Percentiles rank a stretch among this genome's conserved stretches.
Conservation (phyloP, 306 rosid genomes). For the Alnus glutinosa region DNA sequence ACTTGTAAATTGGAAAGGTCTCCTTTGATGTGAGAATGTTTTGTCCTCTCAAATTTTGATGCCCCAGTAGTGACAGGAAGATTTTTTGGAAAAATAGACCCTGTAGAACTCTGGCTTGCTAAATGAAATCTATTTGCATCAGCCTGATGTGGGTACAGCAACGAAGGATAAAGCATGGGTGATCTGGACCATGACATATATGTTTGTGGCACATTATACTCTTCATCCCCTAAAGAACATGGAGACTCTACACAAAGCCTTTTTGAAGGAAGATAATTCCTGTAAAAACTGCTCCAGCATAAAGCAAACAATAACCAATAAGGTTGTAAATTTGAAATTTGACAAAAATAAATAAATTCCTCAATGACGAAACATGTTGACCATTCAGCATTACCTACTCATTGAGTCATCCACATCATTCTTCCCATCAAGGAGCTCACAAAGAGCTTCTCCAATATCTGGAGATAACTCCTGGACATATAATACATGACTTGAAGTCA, state of each 20-base stretch:
- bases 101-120: constrained; percentile 46
- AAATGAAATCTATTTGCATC: constrained; percentile 45
- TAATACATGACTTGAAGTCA: constrained; percentile 27
- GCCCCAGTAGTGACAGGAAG: constrained; percentile 29
- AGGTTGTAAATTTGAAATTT: constrained; percentile 18
- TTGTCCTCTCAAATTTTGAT: constrained; percentile 42
- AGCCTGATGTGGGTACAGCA: constrained; percentile 50
- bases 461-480: constrained; percentile 67
- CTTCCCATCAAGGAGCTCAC: constrained; percentile 71
- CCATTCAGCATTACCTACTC: constrained; percentile 46
- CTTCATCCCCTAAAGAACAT: constrained; percentile 47
- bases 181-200: constrained; percentile 55
- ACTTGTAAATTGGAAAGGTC: constrained; percentile 35
- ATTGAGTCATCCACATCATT: constrained; percentile 32
- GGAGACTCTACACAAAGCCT: constrained; percentile 44
- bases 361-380: not conserved
- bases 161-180: constrained; percentile 51
- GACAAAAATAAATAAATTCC: not conserved
- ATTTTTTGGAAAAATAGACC: constrained; percentile 33
- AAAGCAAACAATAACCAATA: constrained; percentile 26
- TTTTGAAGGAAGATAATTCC: constrained; percentile 47
- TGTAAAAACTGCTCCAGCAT: constrained; percentile 42
- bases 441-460: constrained; percentile 76
- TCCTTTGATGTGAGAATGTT: constrained; percentile 37
- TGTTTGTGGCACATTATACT: constrained; percentile 34